Evolutionary conservation across 768 basidiomycete species (phyloP).

Genomic region (Atractiella rhizophila): DNA sequence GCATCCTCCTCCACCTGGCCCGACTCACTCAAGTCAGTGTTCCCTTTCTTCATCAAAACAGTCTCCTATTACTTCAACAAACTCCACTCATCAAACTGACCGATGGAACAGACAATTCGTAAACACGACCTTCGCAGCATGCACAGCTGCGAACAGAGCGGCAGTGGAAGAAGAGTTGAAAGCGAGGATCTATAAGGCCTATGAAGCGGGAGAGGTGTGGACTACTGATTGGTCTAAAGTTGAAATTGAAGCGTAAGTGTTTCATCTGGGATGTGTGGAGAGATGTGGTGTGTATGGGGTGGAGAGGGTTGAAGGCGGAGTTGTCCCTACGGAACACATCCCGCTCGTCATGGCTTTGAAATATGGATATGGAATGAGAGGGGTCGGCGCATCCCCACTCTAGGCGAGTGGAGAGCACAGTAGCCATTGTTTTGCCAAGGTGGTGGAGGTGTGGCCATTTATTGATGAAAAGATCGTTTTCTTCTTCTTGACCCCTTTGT

Average conservation of each 20-base stretch:
- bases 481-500: too few relatives aligned
- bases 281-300: conserved; percentile 29
- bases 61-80: too few relatives aligned
- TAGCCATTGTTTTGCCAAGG: background rate
- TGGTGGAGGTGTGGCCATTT: too few relatives aligned
- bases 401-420: background rate
- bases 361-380: conserved; percentile 17
- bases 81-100: too few relatives aligned
- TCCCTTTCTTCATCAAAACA: too few relatives aligned
- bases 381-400: background rate
- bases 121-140: conserved; percentile 69
- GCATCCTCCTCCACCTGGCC: too few relatives aligned
- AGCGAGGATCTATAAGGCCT: conserved; percentile 86
- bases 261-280: conserved; percentile 20
- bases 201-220: conserved; percentile 55
- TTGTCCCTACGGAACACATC: background rate
- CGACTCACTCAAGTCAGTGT: too few relatives aligned
- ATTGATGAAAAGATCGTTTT: too few relatives aligned
- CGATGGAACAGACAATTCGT: conserved; percentile 91
- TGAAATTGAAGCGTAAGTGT: conserved; percentile 53
- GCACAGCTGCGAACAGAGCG: conserved; percentile 58
- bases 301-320: background rate
- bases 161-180: conserved; percentile 85
- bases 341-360: conserved; percentile 1
- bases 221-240: conserved; percentile 82